These are phyloP conservation scores for Trametes cinnabarina DNA, from an alignment of 768 basidiomycete genomes.

Conservation along the genomic window DNA sequence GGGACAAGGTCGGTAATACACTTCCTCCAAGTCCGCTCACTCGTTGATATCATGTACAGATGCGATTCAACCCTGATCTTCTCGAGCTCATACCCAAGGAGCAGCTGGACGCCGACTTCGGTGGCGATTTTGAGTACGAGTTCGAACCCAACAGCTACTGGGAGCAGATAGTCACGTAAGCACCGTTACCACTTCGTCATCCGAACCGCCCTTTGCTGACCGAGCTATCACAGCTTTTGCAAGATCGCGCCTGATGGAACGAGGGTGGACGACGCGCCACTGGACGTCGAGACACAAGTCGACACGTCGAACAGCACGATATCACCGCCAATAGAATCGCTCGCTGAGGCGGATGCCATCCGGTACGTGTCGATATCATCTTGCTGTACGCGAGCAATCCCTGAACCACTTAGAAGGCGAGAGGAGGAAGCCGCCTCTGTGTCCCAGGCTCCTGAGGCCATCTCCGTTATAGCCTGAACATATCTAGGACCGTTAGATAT, in stretches of 20 bases:
- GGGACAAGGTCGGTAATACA: constrained; percentile 67
- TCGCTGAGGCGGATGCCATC: background rate
- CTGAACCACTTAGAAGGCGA: background rate
- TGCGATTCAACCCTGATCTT: constrained; percentile 87
- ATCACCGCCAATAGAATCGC: background rate
- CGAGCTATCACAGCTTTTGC: constrained; percentile 22
- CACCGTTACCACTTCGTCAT: constrained; percentile 1
- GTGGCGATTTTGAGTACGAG: constrained; percentile 69
- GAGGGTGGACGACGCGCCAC: constrained; percentile 10
- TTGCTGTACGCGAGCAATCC: too few relatives aligned
- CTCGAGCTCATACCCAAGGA: constrained; percentile 67
- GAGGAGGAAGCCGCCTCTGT: background rate
- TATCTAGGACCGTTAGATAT: too few relatives aligned
- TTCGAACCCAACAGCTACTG: constrained; percentile 77
- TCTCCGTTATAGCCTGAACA: background rate
- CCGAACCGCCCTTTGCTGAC: background rate
- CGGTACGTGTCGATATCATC: background rate
- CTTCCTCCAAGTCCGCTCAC: background rate
- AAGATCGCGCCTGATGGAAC: constrained; percentile 34
- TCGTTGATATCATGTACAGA: constrained; percentile 38
- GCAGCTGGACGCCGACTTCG: constrained; percentile 83
- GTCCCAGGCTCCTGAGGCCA: background rate
- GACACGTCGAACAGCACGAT: background rate
- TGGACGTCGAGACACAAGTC: background rate
- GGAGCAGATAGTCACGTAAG: constrained; percentile 71